Evolutionary conservation across 257 asterid species (phyloP).

Genomic region (Fraxinus pennsylvanica): DNA sequence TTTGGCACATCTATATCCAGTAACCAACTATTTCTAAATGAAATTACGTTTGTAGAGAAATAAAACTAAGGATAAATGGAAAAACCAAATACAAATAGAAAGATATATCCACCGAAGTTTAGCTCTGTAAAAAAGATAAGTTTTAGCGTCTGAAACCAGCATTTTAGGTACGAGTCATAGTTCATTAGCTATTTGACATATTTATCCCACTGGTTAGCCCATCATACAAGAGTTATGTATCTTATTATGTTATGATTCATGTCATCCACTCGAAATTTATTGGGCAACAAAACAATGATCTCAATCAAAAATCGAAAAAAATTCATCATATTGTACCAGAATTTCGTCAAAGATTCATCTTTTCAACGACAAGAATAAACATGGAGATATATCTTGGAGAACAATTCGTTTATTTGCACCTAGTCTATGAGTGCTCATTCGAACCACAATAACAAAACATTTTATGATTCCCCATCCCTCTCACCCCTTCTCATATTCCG

Average conservation of each 20-base stretch:
- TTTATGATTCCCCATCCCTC: not conserved
- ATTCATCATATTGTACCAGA: not conserved
- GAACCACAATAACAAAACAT: not conserved
- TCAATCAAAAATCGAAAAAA: not conserved
- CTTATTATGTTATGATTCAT: not conserved
- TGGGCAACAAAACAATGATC: not conserved
- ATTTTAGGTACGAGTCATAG: not conserved
- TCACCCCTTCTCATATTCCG: not conserved
- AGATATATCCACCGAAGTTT: not conserved
- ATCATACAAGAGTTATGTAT: too few relatives aligned
- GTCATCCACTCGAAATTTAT: not conserved
- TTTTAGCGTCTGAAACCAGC: not conserved
- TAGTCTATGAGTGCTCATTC: slow-evolving; percentile 2
- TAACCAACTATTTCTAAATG: not conserved
- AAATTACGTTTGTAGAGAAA: too few relatives aligned
- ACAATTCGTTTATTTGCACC: not conserved
- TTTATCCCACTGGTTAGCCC: too few relatives aligned
- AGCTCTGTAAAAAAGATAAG: not conserved
- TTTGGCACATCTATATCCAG: not conserved
- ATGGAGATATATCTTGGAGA: not conserved
- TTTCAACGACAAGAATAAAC: not conserved
- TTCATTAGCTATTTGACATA: not conserved
- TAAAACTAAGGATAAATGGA: too few relatives aligned
- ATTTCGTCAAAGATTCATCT: not conserved
- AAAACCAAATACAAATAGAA: not conserved